These are phyloP conservation scores for Neurospora sp. DNA, from an alignment of 2,329 filamentous ascomycete species.

Conservation along the genomic window DNA sequence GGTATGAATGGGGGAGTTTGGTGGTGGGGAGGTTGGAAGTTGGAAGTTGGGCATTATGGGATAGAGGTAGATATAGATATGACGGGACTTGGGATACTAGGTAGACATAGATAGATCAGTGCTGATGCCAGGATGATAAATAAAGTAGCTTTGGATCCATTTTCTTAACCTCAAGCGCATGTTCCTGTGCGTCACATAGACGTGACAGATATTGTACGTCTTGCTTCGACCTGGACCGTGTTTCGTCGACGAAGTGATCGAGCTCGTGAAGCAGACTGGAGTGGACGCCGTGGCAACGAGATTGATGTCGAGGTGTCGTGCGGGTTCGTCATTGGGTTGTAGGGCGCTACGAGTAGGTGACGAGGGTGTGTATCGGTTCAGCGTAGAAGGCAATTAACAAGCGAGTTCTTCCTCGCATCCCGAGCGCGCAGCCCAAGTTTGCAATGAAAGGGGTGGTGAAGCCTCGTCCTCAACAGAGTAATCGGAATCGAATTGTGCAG, in stretches of 20 bases:
- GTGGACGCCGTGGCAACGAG: neutral
- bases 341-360: neutral
- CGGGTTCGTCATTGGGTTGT: neutral
- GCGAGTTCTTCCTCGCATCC: neutral
- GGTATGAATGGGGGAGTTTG: neutral
- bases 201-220: no score
- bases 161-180: neutral
- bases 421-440: neutral
- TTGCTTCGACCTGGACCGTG: neutral
- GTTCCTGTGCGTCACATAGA: neutral
- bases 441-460: constrained; percentile 16
- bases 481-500: constrained; percentile 25
- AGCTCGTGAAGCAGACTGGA: neutral
- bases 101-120: no score
- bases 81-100: no score
- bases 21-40: no score
- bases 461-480: constrained; percentile 24
- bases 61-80: no score
- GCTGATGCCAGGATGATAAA: no score
- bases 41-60: no score
- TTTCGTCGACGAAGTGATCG: neutral
- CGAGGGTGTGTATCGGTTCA: neutral
- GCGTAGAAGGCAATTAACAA: neutral
- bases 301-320: neutral
- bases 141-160: neutral